A percentile compares a stretch with the other conserved stretches of the same genome.
These are phyloP conservation scores for Pythium aphanidermatum DNA, from an alignment of 352 stramenopile species.

Conservation along the genomic window DNA sequence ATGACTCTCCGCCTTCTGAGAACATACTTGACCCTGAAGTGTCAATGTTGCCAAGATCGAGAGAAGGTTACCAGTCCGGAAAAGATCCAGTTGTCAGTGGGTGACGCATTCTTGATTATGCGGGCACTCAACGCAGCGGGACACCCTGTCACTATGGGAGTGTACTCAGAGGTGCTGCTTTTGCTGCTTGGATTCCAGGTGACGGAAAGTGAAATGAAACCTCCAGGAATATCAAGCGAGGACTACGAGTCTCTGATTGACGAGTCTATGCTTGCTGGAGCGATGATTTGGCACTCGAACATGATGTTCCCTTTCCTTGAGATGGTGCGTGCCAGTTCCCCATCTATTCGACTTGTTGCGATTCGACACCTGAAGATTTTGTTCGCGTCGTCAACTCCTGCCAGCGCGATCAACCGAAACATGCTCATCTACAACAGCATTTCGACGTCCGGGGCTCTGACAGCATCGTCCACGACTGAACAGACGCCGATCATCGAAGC, in stretches of 20 bases:
- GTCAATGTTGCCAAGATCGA: slow-evolving; percentile 50
- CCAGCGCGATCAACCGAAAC: slow-evolving; percentile 68
- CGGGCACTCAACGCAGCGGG: slow-evolving; percentile 63
- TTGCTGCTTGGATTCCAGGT: slow-evolving; percentile 72
- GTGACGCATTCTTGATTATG: slow-evolving; percentile 78
- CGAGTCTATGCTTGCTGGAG: slow-evolving; percentile 19
- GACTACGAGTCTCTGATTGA: slow-evolving; percentile 24
- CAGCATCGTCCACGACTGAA: slow-evolving; percentile 69
- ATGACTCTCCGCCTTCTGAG: slow-evolving; percentile 77
- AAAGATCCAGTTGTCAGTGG: slow-evolving; percentile 74
- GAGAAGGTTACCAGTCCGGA: slow-evolving; percentile 60
- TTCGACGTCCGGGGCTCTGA: slow-evolving; percentile 55
- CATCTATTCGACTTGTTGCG: slow-evolving; percentile 25
- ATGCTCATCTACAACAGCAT: slow-evolving; percentile 79
- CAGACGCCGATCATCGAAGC: slow-evolving; percentile 74
- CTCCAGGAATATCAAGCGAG: slow-evolving; percentile 12
- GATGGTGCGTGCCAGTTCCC: slow-evolving; percentile 21
- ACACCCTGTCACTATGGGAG: slow-evolving; percentile 63
- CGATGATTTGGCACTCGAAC: slow-evolving; percentile 23
- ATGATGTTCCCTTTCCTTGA: slow-evolving; percentile 31
- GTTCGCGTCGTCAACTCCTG: slow-evolving; percentile 22
- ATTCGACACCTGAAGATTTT: slow-evolving; percentile 30
- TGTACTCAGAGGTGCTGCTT: slow-evolving; percentile 75
- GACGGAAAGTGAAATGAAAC: slow-evolving; percentile 22
- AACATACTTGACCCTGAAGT: slow-evolving; percentile 77